Percentiles rank a stretch among this genome's conserved stretches.
phyloP scores from a whole-genome alignment of 75 land plant genomes.

The Pseudotsuga menziesii region DNA sequence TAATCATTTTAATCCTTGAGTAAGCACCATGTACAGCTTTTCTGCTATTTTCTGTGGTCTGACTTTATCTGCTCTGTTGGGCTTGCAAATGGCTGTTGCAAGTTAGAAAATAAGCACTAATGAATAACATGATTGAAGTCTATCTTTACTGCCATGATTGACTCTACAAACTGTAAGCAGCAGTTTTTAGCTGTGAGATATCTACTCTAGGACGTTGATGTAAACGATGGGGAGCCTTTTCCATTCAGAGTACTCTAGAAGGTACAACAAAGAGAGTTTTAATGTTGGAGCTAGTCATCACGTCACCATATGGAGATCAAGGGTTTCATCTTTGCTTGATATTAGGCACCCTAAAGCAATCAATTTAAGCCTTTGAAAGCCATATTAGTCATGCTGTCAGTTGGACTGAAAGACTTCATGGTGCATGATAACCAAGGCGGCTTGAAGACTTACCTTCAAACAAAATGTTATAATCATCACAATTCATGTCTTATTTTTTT shows the following conservation, averaged over 20 bases:
- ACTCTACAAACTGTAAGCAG: neutral
- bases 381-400: neutral
- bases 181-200: neutral
- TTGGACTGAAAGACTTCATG: neutral
- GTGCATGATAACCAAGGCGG: neutral
- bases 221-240: neutral
- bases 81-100: neutral
- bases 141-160: neutral
- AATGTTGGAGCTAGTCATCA: neutral
- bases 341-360: neutral
- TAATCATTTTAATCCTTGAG: slow-evolving; percentile 1
- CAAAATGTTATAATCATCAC: neutral
- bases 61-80: neutral
- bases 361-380: neutral
- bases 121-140: neutral
- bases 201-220: neutral
- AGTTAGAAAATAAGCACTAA: neutral
- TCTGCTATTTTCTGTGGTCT: neutral
- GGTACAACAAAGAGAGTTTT: no score
- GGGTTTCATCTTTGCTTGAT: neutral
- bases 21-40: neutral
- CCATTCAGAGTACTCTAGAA: neutral
- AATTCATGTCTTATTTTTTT: neutral
- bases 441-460: neutral
- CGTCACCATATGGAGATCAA: neutral